Conservation (phyloP, 345 rosid genomes). For the Arabis alpina region DNA sequence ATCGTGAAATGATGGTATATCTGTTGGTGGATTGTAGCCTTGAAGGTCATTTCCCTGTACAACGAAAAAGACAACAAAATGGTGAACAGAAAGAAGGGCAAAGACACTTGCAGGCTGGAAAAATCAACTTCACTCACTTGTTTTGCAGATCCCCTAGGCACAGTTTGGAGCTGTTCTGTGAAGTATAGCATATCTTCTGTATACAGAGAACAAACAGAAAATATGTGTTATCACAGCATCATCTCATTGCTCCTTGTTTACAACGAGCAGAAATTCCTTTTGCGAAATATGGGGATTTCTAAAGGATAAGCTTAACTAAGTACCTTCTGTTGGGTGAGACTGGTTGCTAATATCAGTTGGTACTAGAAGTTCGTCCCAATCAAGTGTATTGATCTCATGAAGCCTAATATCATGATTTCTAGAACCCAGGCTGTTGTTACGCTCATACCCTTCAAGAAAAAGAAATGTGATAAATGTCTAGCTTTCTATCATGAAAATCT, state of each 20-base stretch:
- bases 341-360: slow-evolving; percentile 52
- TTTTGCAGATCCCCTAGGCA: slow-evolving; percentile 43
- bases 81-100: slow-evolving; percentile 25
- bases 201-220: slow-evolving; percentile 23
- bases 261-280: background rate
- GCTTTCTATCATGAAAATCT: background rate
- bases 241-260: background rate
- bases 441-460: slow-evolving; percentile 43
- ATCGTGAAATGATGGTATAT: slow-evolving; percentile 31
- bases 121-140: slow-evolving; percentile 53
- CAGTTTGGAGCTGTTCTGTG: slow-evolving; percentile 52
- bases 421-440: slow-evolving; percentile 51
- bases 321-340: slow-evolving; percentile 57
- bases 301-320: slow-evolving; percentile 3
- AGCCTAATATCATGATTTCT: slow-evolving; percentile 73
- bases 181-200: slow-evolving; percentile 57
- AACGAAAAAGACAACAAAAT: slow-evolving; percentile 25
- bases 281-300: background rate
- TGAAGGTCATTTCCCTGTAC: slow-evolving; percentile 35
- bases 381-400: slow-evolving; percentile 93
- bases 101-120: slow-evolving; percentile 11
- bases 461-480: slow-evolving; percentile 25
- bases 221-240: background rate
- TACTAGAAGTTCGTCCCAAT: slow-evolving; percentile 93
- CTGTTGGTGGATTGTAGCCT: slow-evolving; percentile 32